Conservation (phyloP, 73 alveolate species). For the Stentor roeselii region DNA sequence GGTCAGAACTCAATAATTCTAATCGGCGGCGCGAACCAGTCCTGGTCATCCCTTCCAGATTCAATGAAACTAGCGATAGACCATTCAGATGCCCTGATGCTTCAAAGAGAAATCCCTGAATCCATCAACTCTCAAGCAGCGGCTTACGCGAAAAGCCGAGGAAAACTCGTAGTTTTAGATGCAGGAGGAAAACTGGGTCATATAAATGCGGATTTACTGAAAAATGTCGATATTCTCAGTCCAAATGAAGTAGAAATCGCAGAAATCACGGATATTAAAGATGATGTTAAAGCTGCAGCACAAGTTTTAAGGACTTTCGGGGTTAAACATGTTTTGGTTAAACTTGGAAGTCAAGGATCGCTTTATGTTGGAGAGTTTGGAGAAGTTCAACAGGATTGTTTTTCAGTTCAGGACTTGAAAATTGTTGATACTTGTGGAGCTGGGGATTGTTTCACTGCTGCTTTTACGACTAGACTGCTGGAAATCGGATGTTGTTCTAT, state of each 20-base stretch:
- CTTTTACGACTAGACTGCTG: conserved; percentile 31
- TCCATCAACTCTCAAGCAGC: conserved; percentile 41
- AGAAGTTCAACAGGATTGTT: not conserved
- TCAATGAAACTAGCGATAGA: conserved; percentile 28
- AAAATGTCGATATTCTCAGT: conserved; percentile 37
- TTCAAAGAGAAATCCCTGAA: conserved; percentile 51
- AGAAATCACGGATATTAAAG: conserved; percentile 34
- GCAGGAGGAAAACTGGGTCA: conserved; percentile 52
- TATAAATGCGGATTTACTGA: conserved; percentile 34
- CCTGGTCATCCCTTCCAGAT: conserved; percentile 31
- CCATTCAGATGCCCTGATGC: conserved; percentile 19
- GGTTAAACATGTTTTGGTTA: conserved; percentile 22
- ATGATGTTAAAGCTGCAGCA: conserved; percentile 25
- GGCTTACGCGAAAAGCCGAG: conserved; percentile 26
- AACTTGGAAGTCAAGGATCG: not conserved
- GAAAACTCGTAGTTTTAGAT: conserved; percentile 42
- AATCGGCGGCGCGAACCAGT: conserved; percentile 54
- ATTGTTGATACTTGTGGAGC: conserved; percentile 58
- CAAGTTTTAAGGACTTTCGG: not conserved
- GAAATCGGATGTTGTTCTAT: not conserved
- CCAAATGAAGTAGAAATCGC: conserved; percentile 49
- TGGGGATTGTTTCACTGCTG: conserved; percentile 61
- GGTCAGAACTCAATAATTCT: conserved; percentile 50
- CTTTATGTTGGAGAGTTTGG: conserved; percentile 14
- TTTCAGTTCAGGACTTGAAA: not conserved